Base-by-base conservation (phyloP, 495 filamentous ascomycete species). In the Cercophora newfieldiana region DNA sequence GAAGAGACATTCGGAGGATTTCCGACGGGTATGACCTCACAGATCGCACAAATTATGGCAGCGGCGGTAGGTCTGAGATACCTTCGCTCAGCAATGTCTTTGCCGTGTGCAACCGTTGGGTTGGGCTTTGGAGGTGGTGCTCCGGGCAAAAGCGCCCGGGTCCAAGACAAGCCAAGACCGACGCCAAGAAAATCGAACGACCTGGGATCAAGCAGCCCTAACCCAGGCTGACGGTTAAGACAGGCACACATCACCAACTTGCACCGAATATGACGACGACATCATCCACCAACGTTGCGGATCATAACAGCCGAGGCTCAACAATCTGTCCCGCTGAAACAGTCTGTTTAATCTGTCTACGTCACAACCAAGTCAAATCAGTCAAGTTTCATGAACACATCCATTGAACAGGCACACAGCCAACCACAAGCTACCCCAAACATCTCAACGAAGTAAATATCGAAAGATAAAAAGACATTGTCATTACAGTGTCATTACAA, bases 401-500 rank as follows among this genome's bases (percentile, higher is more conserved):
- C 37, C 37, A 44, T 44, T 14, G 37, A 4, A 44, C 37, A 4
- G 2, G n/a, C 2, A 19, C 50, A 8, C 50, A 26, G 6, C 19
- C 5, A 22, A 53, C n/a, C 50, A 53, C 12, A 33, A 33, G 5
- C 5, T 33, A 4, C 4, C 4, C 30, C 12, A 33, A 33, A 12
- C 12, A 14, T 44, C 4, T 44, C 4, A 44, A 14, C 37, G 18
- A 44, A 44, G 37, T 44, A 44, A 33, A 60, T 54, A 14, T 29
- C 44, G 44, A 64, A 68, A 59, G 37, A 24, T 30, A 55, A 67
- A 21, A 47, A 60, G 19, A 51, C 37, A 49, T 37, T 47, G 59
- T 49, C 54, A 57, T 57, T 29, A 51, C 59, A 50, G 59, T 61
- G 37, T 61, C 59, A 61, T 61, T 61, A 61, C 59, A 61, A 60